Evolutionary conservation across 2,329 filamentous ascomycete species (phyloP).

Genomic region (Fusarium incarnatum): DNA sequence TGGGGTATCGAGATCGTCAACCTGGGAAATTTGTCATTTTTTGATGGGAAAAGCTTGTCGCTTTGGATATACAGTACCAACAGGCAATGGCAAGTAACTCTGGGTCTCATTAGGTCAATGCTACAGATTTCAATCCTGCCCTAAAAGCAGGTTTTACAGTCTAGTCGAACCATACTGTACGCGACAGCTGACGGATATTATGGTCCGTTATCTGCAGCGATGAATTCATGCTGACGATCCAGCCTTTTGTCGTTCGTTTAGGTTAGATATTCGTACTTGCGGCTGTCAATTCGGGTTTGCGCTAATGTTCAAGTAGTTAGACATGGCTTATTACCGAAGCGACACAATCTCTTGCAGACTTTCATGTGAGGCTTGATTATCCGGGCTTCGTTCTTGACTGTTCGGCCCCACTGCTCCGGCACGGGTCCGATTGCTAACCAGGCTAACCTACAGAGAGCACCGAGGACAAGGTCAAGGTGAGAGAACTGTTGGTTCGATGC

Average conservation of each 20-base stretch:
- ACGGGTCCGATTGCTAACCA: conserved; percentile 4
- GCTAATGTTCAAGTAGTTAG: neutral
- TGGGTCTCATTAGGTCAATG: neutral
- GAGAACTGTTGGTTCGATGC: neutral
- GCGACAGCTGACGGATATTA: neutral
- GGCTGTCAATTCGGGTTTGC: conserved; percentile 4
- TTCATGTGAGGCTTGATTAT: neutral
- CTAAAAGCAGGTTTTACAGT: conserved; percentile 27
- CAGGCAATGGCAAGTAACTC: neutral
- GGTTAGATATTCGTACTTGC: neutral
- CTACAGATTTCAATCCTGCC: conserved; percentile 7
- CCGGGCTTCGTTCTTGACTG: neutral
- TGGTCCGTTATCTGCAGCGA: conserved; percentile 1
- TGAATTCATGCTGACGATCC: conserved; percentile 16
- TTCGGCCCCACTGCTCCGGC: conserved; percentile 33
- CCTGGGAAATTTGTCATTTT: conserved; percentile 7
- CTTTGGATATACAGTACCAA: neutral
- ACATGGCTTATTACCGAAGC: conserved; percentile 17
- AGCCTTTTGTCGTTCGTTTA: neutral
- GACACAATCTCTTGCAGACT: neutral
- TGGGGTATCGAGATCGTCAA: conserved; percentile 36
- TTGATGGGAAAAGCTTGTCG: conserved; percentile 6
- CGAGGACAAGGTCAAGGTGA: neutral
- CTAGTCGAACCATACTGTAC: neutral
- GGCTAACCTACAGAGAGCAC: neutral